Evolutionary conservation across 371 early-diverging fungal genomes (phyloP), one percentile per base, ranked within the genome.

Genomic region (Apophysomyces variabilis): DNA sequence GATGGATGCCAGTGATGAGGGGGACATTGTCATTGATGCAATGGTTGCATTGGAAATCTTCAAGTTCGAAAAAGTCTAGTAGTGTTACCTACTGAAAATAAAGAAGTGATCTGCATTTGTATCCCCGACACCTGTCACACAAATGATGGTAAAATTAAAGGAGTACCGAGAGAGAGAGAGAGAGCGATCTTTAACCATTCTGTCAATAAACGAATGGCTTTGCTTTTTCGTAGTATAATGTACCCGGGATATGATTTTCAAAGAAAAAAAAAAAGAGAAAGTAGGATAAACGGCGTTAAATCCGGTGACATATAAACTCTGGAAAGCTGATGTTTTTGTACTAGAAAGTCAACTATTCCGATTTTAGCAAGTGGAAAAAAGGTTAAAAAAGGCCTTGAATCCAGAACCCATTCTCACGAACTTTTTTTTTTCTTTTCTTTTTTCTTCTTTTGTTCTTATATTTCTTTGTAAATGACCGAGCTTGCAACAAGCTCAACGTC

Each of bases 31-130:
- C 7, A 56, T 79, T 43, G 77, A 79, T 67, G 45, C 65, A 0
- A 70, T 76, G 32, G 72, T 74, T 1, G 66, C 75, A 8, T 58
- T 79, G 54, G 79, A 79, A 38, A 66, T 79, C 5, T 78, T 75
- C 66, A 71, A 71, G 5, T 69, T 75, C n/a, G 64, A 68, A 13
- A 26, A 62, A 36, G 67, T 46, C 4, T 62, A 39, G 43, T 14
- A 1, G 21, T 50, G 54, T 50, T 50, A 21, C 54, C 16, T 26
- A 50, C 6, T 18, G 5, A 26, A 18, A 7, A 50, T 18, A 26
- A 50, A 50, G 32, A 50, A 50, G 11, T 9, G 54, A 50, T 50
- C 54, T 50, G 9, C 54, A 50, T 50, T 50, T 50, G 54, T 2
- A 50, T 50, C 32, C 16, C 54, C 54, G 54, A 50, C 54, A 50